Percentiles rank a stretch among this genome's conserved stretches.
These are phyloP conservation scores for Crithidia expoeki DNA, from an alignment of 208 protist species.

Conservation along the genomic window DNA sequence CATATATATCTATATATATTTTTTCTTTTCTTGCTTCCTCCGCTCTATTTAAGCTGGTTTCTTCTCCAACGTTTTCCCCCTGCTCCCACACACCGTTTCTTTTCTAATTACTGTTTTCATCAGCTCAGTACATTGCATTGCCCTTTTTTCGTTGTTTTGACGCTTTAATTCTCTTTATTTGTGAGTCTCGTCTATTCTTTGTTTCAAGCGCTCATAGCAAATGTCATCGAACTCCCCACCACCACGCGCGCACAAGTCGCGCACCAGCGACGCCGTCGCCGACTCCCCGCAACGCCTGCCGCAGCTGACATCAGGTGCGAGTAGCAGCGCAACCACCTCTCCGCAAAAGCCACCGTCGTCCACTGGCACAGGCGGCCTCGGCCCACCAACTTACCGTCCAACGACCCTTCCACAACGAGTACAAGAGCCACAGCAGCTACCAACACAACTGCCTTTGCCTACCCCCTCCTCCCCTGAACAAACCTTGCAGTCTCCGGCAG, in stretches of 20 bases:
- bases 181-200: background rate
- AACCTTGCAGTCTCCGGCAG: background rate
- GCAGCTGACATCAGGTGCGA: background rate
- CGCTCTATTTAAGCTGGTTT: constrained; percentile 9
- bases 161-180: constrained; percentile 19
- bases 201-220: background rate
- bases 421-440: background rate
- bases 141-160: background rate
- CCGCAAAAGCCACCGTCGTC: constrained; percentile 6
- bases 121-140: background rate
- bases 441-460: background rate
- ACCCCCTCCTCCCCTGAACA: background rate
- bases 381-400: background rate
- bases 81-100: constrained; percentile 13
- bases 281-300: constrained; percentile 20
- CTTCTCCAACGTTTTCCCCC: too few relatives aligned
- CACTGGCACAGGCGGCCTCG: constrained; percentile 3
- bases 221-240: constrained; percentile 23
- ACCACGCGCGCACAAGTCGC: constrained; percentile 11
- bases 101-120: background rate
- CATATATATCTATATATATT: too few relatives aligned
- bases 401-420: background rate
- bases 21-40: too few relatives aligned
- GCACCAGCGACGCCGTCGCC: background rate
- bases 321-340: constrained; percentile 5